phyloP scores from a whole-genome alignment of 169 alveolate species.

The Plasmodium vivax region DNA sequence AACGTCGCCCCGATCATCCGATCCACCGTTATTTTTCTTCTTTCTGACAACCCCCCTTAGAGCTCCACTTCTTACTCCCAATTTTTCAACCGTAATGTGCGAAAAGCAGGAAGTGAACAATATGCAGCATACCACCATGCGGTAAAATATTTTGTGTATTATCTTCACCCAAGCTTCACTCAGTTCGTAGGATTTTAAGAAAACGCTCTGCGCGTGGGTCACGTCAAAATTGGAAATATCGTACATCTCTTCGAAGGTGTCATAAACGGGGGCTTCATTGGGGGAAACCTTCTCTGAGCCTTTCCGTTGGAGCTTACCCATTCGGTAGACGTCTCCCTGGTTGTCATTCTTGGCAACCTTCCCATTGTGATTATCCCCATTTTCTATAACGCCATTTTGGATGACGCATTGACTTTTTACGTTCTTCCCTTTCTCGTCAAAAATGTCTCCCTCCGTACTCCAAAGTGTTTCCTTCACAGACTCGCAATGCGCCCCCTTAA shows the following conservation, averaged over 20 bases:
- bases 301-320: background rate
- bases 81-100: background rate
- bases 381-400: background rate
- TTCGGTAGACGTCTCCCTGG: background rate
- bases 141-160: conserved; percentile 54
- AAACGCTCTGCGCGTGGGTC: background rate
- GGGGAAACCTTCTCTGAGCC: background rate
- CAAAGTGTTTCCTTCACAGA: background rate
- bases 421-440: background rate
- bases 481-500: background rate
- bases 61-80: background rate
- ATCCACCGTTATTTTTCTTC: background rate
- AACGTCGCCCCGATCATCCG: background rate
- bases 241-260: conserved; percentile 53
- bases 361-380: background rate
- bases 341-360: background rate
- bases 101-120: conserved; percentile 43
- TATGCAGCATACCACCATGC: conserved; percentile 47
- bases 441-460: background rate
- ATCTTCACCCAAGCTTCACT: conserved; percentile 46
- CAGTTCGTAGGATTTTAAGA: conserved; percentile 16
- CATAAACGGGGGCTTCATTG: background rate
- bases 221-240: conserved; percentile 15
- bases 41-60: background rate
- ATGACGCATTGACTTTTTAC: background rate